Evolutionary conservation across 1,139 yeast genomes (phyloP), one percentile per base, ranked within the genome.

Genomic region (Blastobotrys niveus): DNA sequence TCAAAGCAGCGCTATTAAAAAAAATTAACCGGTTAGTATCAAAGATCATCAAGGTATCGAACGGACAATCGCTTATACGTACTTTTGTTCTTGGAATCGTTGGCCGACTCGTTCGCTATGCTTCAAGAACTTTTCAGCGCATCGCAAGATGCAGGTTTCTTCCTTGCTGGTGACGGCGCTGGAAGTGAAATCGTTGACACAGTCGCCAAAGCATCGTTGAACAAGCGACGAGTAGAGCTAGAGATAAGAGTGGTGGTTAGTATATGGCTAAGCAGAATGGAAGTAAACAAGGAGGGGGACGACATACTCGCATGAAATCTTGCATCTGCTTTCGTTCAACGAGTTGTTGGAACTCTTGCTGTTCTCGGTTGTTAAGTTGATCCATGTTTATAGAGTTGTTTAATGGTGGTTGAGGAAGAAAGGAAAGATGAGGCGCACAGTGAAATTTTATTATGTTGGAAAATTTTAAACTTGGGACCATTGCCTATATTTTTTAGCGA

Each of bases 321-420:
- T 86, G 86, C 96, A 91, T 88, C 71, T 91, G 98, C 77, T 91
- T 91, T 66, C 86, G 91, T 72, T 89, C 97, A 57, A 89, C 95
- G 56, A 89, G 74, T 67, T 82, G 89, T 70, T 88, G 96, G 68
- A 89, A 89, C 62, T 88, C 94, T 71, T 87, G 96, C 70, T 89
- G 96, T 72, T 89, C 97, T 66, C 87, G 84, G 63, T 82, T 81
- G 74, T 89, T 69, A 34, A 69, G 60, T 55, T 64, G 69, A 53
- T 69, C 73, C 73, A 69, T 68, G 41, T 46, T 57, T 47, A 25
- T 35, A n/a, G 27, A 3, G 15, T 34, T 7, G 12, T 10, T 17
- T 3, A n/a, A n/a, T n/a, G n/a, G n/a, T n/a, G n/a, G 29, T 10
- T n/a, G n/a, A n/a, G n/a, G n/a, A n/a, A n/a, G n/a, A n/a, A n/a